phyloP scores from a whole-genome alignment of 1,284 basidiomycete genomes.

The Kalmanozyma brasiliensis region DNA sequence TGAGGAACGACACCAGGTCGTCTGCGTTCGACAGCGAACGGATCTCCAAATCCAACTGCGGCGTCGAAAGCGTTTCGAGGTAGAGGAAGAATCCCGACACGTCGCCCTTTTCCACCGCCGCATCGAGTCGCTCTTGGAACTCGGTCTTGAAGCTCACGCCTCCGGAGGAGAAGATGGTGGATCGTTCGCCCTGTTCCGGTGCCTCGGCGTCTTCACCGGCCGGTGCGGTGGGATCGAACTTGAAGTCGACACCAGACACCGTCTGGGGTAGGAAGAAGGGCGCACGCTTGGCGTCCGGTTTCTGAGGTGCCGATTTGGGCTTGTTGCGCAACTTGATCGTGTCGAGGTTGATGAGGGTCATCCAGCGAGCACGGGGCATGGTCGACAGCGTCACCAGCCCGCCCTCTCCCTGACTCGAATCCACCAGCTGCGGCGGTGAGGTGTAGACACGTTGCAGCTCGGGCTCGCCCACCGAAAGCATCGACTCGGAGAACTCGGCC shows the following conservation, averaged over 20 bases:
- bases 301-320: conserved; percentile 93
- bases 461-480: conserved; percentile 45
- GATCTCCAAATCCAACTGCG: conserved; percentile 88
- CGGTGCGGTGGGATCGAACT: conserved; percentile 33
- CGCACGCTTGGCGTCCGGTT: conserved; percentile 80
- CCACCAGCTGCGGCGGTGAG: conserved; percentile 71
- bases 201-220: not conserved
- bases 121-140: conserved; percentile 48
- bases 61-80: conserved; percentile 86
- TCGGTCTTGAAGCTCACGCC: conserved; percentile 53
- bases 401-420: conserved; percentile 19
- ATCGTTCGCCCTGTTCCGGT: conserved; percentile 7
- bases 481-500: conserved; percentile 76
- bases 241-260: conserved; percentile 40
- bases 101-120: conserved; percentile 40
- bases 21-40: conserved; percentile 78
- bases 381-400: conserved; percentile 82
- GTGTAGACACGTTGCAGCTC: conserved; percentile 58
- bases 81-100: conserved; percentile 78
- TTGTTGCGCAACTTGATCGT: conserved; percentile 92
- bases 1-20: conserved; percentile 77
- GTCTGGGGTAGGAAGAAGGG: conserved; percentile 87
- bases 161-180: conserved; percentile 40
- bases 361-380: conserved; percentile 92
- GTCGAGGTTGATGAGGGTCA: conserved; percentile 93